These are phyloP conservation scores for Pythium coloratum DNA, from an alignment of 352 stramenopile species.

Conservation along the genomic window DNA sequence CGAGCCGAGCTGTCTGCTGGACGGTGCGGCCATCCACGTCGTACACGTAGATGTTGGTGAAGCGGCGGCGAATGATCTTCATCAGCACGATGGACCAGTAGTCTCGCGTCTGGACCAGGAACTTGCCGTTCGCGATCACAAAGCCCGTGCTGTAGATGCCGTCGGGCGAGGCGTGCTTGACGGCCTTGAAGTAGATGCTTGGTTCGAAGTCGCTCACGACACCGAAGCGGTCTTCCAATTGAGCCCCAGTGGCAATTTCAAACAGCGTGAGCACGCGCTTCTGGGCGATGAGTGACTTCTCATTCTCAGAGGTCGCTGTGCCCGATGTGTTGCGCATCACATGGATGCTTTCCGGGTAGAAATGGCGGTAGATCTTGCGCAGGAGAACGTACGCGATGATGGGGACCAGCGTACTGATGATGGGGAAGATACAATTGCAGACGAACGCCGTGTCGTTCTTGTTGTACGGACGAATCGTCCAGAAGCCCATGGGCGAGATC, in stretches of 20 bases:
- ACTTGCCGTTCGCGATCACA: constrained; percentile 54
- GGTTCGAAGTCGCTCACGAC: constrained; percentile 45
- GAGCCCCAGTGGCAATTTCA: constrained; percentile 14
- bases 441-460: constrained; percentile 8
- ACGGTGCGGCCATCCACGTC: constrained; percentile 31
- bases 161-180: constrained; percentile 37
- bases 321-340: background rate
- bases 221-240: constrained; percentile 20
- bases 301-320: background rate
- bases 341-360: constrained; percentile 5
- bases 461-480: constrained; percentile 10
- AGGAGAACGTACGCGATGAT: constrained; percentile 19
- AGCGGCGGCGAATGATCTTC: constrained; percentile 41
- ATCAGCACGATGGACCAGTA: constrained; percentile 42
- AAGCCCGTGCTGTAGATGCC: constrained; percentile 65
- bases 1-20: constrained; percentile 24
- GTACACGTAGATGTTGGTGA: constrained; percentile 42
- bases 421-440: constrained; percentile 8
- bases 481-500: constrained; percentile 31
- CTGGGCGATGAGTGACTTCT: background rate
- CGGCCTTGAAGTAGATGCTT: constrained; percentile 35
- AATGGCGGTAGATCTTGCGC: constrained; percentile 16
- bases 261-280: constrained; percentile 15
- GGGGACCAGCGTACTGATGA: constrained; percentile 15
- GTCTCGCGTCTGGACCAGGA: constrained; percentile 45